Percentiles rank a stretch among this genome's conserved stretches.
Evolutionary conservation across 2,329 filamentous ascomycete species (phyloP).

Genomic region (Aspergillus brasiliensis): DNA sequence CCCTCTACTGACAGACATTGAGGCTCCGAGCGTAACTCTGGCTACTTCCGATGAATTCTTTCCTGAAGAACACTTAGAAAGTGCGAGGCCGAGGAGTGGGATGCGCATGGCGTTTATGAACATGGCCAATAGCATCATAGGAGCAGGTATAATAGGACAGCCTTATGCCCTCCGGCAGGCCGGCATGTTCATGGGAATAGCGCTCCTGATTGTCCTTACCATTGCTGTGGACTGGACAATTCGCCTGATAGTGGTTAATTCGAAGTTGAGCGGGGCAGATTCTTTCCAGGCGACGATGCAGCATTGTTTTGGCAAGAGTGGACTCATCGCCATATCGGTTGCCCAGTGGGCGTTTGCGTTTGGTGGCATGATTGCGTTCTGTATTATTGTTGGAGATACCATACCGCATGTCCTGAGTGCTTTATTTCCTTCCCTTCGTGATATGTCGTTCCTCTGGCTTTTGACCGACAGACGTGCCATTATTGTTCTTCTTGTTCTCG

Average conservation of each 20-base stretch:
- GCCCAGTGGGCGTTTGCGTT: conserved; percentile 99
- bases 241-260: conserved; percentile 93
- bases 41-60: conserved; percentile 62
- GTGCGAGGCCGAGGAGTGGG: conserved; percentile 76
- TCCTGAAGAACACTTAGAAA: conserved; percentile 61
- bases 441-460: conserved; percentile 77
- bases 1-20: conserved; percentile 78
- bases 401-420: conserved; percentile 88
- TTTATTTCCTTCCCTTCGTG: conserved; percentile 73
- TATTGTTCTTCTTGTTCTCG: conserved; percentile 84
- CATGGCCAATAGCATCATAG: conserved; percentile 98
- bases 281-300: conserved; percentile 96
- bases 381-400: conserved; percentile 93
- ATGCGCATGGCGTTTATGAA: conserved; percentile 95
- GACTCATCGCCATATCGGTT: conserved; percentile 83
- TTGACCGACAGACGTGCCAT: conserved; percentile 78
- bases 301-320: conserved; percentile 86
- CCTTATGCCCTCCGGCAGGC: conserved; percentile 96
- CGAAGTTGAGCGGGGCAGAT: conserved; percentile 89
- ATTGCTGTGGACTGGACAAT: conserved; percentile 96
- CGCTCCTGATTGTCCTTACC: conserved; percentile 78
- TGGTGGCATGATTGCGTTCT: conserved; percentile 97
- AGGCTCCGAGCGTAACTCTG: conserved; percentile 76
- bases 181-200: conserved; percentile 75
- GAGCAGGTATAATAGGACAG: conserved; percentile 74